Evolutionary conservation across 441 rosid species (phyloP), one percentile per base, ranked within the genome.

Genomic region (Populus hybrid): DNA sequence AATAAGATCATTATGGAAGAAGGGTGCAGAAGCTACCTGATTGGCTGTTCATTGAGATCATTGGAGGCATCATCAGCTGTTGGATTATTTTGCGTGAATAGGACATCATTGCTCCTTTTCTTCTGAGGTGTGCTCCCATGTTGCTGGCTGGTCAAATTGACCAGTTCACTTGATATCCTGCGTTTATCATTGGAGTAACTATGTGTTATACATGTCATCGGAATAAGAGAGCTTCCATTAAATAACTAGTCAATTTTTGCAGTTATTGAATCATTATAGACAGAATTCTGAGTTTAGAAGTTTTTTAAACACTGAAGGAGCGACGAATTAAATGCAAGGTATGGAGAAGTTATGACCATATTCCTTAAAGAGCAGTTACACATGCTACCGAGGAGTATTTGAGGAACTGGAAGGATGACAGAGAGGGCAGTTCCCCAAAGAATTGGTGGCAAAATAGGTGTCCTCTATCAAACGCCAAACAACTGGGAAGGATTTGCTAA

Each of bases 141-240:
- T 73, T 85, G 91, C 50, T 85, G 91, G 75, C 66, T 76, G 1
- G 86, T 82, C 64, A 71, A 75, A 83, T 72, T 86, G 26, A 82
- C 74, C 63, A 84, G 77, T 80, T 91, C 95, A n/a, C 86, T 81
- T 32, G 95, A 87, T 53, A 88, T 80, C 88, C 93, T 91, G 87
- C 78, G 86, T 67, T 76, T 73, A 2, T 28, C 34, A 53, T 32
- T 35, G 8, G 38, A 35, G 38, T 35, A 35, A 35, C 8, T 35
- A 5, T 35, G 38, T 35, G 38, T 35, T 35, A 35, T 35, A 35
- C 6, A 35, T 40, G 3, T 46, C 57, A 46, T 46, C 19, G 6
- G 57, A 46, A 46, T 46, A 46, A 46, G 57, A 46, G 4, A 46
- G 4, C 57, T 46, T 46, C 57, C 57, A 46, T 46, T 46, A 46